A percentile compares a stretch with the other conserved stretches of the same genome.
These are phyloP conservation scores for Sporothrix pallida DNA, from an alignment of 2,329 filamentous ascomycete species.

Conservation along the genomic window DNA sequence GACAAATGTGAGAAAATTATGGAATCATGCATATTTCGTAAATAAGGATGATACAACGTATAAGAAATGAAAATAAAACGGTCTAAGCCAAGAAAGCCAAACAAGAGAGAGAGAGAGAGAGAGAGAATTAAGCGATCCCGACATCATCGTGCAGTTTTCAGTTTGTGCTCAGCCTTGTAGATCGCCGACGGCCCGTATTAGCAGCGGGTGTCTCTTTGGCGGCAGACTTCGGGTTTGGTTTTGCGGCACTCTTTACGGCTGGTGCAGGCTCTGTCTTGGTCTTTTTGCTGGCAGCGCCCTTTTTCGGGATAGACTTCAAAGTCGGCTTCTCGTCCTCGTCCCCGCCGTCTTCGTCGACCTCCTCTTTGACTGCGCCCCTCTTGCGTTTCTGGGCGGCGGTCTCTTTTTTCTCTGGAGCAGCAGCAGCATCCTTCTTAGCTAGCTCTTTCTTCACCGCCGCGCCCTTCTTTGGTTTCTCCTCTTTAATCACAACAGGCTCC, in stretches of 20 bases:
- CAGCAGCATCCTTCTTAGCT: constrained; percentile 40
- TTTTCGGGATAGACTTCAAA: not conserved
- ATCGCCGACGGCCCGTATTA: constrained; percentile 32
- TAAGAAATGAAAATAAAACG: not conserved
- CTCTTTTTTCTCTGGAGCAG: constrained; percentile 37
- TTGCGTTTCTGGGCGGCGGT: constrained; percentile 35
- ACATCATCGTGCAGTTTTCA: not conserved
- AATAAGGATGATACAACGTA: not conserved
- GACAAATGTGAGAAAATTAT: not conserved
- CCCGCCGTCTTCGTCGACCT: constrained; percentile 3
- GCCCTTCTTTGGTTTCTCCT: constrained; percentile 35
- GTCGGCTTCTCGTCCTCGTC: not conserved
- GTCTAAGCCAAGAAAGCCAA: not conserved
- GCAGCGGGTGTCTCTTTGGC: constrained; percentile 20
- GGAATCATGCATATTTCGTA: not conserved
- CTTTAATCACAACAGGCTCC: constrained; percentile 45
- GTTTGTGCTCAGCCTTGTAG: constrained; percentile 23
- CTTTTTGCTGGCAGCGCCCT: constrained; percentile 30
- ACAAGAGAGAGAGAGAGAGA: not conserved
- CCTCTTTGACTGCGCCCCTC: constrained; percentile 20
- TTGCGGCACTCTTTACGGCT: not conserved
- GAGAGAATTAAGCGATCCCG: not conserved
- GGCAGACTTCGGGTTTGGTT: not conserved
- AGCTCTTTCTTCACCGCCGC: constrained; percentile 39
- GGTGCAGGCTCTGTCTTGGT: constrained; percentile 31